A percentile compares a stretch with the other conserved stretches of the same genome.
Evolutionary conservation across 345 rosid species (phyloP).

Genomic region (Syzygium aromaticum): DNA sequence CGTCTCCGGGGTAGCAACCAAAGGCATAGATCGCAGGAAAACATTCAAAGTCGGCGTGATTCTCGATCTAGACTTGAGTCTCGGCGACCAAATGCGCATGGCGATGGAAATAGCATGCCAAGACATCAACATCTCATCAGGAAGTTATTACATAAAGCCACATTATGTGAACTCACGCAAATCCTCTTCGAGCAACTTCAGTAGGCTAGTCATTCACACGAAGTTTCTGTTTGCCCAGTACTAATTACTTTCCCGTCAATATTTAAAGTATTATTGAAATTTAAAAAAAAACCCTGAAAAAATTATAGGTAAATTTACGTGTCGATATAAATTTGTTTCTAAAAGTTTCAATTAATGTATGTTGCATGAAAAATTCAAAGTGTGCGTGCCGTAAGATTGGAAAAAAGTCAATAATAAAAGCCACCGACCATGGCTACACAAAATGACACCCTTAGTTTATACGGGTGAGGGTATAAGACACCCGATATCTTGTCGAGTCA

Average conservation of each 20-base stretch:
- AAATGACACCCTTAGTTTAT: neutral
- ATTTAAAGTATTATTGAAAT: neutral
- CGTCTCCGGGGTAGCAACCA: neutral
- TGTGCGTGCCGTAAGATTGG: neutral
- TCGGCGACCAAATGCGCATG: conserved; percentile 20
- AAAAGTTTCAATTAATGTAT: neutral
- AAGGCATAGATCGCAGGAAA: neutral
- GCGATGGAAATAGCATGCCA: conserved; percentile 39
- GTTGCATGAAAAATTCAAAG: neutral
- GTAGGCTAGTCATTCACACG: conserved; percentile 13
- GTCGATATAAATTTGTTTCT: neutral
- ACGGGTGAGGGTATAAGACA: neutral
- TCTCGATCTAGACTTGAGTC: conserved; percentile 16
- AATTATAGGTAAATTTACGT: neutral
- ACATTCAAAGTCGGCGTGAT: conserved; percentile 22
- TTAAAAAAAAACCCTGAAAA: neutral
- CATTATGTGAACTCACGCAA: conserved; percentile 9
- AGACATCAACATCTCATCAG: conserved; percentile 5
- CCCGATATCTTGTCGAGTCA: neutral
- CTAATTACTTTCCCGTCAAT: neutral
- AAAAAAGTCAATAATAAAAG: neutral
- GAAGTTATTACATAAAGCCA: conserved; percentile 19
- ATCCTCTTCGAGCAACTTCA: conserved; percentile 17
- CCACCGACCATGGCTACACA: too few relatives aligned
- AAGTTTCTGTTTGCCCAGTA: neutral